These are phyloP conservation scores for Amaranthus hypochondriacus DNA, from an alignment of 148 eudicot genomes.

Conservation along the genomic window DNA sequence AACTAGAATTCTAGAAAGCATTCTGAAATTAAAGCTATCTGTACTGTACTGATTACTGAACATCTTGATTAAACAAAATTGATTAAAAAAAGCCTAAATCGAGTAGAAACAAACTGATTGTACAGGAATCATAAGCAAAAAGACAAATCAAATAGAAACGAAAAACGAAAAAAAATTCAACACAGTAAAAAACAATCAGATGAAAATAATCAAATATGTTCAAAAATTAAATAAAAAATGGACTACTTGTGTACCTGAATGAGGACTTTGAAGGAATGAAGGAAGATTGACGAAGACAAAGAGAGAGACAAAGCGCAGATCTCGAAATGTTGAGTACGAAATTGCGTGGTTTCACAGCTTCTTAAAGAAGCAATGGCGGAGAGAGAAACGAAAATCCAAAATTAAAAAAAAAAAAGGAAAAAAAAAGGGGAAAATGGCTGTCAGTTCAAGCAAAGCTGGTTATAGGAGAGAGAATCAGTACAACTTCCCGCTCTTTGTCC, in stretches of 20 bases:
- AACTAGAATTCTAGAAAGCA: too few relatives aligned
- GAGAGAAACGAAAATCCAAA: not conserved
- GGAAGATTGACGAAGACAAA: not conserved
- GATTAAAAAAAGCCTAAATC: too few relatives aligned
- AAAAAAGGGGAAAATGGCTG: not conserved
- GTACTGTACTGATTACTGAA: too few relatives aligned
- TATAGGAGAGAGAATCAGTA: not conserved
- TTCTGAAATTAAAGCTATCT: too few relatives aligned
- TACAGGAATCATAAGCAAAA: not conserved
- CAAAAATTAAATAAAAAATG: not conserved
- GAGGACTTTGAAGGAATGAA: not conserved
- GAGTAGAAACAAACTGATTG: too few relatives aligned
- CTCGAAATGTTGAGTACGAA: not conserved
- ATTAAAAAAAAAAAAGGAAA: not conserved
- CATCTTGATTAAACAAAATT: too few relatives aligned
- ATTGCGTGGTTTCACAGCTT: constrained; percentile 4
- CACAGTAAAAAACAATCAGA: not conserved
- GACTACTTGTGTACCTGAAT: not conserved
- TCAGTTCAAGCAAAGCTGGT: not conserved
- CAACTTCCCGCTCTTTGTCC: constrained; percentile 11
- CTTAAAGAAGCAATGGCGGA: not conserved
- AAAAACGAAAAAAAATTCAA: not conserved
- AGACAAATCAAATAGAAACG: not conserved
- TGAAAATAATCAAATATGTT: not conserved
- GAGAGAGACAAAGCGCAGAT: not conserved